Base-by-base conservation (phyloP, 768 basidiomycete species). In the Auriscalpium vulgare region DNA sequence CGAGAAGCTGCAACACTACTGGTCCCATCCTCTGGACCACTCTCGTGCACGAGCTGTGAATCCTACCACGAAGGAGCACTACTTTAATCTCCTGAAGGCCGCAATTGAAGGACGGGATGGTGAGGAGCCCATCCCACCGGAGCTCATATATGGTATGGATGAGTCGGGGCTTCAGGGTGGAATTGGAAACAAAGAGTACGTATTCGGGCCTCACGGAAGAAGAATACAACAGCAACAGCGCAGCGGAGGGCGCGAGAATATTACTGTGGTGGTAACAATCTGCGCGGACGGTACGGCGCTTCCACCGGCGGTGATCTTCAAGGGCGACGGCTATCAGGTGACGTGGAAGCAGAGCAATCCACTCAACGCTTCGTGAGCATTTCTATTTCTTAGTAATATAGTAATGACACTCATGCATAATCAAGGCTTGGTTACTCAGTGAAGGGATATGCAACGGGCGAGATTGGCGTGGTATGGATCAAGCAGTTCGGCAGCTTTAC, bases 341-440 rank as follows among this genome's bases (percentile, higher is more conserved):
- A 67, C 62, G 16, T 79, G 78, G 76, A 55, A 54, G 4, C 68
- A 74, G 54, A 61, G 74, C 29, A 77, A 78, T 61, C 74, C 74
- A 16, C 47, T 65, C 10, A 64, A 76, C 21, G 74, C 74, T 29
- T 72, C 63, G 67, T 79, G 57, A 64, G 74, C 21, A 21, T 1
- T 1, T 21, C n/a, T 21, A 21, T 21, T 3, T 4, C n/a, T n/a
- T 4, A 43, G 40, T 10, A n/a, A 43, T 55, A 48, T 54, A 51
- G 55, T 21, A 48, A 56, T 0, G 29, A 7, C 40, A 51, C 54
- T 47, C 45, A 56, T 38, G 48, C 59, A 1, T 43, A 11, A 23
- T 50, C 2, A 19, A 66, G 60, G 9, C 49, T 66, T 51, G 63
- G 60, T 4, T 61, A 65, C 34, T 61, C 57, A 0, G 55, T 62